Conservation (phyloP, 768 basidiomycete species). For the Psilocybe cubensis region DNA sequence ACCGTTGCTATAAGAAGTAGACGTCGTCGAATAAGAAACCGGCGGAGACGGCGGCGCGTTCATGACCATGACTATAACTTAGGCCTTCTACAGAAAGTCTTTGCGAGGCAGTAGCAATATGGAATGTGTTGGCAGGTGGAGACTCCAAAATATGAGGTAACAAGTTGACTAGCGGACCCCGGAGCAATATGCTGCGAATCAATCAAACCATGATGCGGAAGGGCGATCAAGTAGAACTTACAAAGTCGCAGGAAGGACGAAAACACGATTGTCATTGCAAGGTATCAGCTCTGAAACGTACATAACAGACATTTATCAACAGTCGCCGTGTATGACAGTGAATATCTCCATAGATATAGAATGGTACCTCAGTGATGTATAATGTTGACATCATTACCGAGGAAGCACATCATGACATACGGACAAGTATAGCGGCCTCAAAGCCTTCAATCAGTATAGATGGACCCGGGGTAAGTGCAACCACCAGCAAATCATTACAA, state of each 20-base stretch:
- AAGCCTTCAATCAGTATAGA: too few relatives aligned
- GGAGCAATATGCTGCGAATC: background rate
- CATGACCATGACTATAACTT: conserved; percentile 10
- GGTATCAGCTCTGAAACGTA: background rate
- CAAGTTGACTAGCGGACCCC: background rate
- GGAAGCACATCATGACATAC: too few relatives aligned
- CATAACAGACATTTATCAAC: background rate
- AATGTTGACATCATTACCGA: too few relatives aligned
- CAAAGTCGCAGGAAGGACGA: background rate
- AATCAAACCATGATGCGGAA: conserved; percentile 9
- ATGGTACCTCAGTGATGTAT: too few relatives aligned
- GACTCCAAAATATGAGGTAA: background rate
- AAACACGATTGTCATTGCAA: conserved; percentile 5
- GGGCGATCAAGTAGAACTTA: background rate
- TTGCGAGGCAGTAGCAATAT: background rate
- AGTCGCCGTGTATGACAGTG: background rate
- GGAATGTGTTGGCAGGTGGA: background rate
- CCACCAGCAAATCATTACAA: too few relatives aligned
- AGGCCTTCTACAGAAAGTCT: background rate
- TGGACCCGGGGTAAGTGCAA: too few relatives aligned
- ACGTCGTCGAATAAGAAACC: conserved; percentile 19
- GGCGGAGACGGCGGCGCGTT: conserved; percentile 25
- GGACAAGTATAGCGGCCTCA: too few relatives aligned
- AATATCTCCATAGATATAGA: background rate
- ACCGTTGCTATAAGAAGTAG: conserved; percentile 22